A percentile compares a stretch with the other conserved stretches of the same genome.
Conservation (phyloP, 1,284 basidiomycete genomes). For the Apiotrichum gracile region DNA sequence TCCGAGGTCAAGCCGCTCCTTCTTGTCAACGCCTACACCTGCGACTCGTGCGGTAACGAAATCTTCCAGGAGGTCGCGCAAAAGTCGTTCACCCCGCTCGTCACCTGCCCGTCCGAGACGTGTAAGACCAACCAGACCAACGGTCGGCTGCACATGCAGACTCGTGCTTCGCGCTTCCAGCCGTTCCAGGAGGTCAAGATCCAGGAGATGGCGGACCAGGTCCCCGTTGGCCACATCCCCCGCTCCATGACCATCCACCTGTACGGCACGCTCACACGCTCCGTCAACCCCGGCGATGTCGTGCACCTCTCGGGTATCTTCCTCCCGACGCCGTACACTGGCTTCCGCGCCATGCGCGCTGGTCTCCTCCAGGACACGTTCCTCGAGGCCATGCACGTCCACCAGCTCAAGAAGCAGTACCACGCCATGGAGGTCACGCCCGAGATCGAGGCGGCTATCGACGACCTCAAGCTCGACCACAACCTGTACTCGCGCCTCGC, state of each 20-base stretch:
- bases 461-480: slow-evolving; percentile 66
- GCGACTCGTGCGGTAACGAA: slow-evolving; percentile 95
- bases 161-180: slow-evolving; percentile 90
- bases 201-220: slow-evolving; percentile 99
- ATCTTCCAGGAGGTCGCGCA: slow-evolving; percentile 97
- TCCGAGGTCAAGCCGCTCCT: slow-evolving; percentile 98
- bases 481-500: slow-evolving; percentile 63
- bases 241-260: slow-evolving; percentile 96
- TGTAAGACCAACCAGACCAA: slow-evolving; percentile 83
- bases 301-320: slow-evolving; percentile 86
- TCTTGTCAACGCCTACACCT: slow-evolving; percentile 96
- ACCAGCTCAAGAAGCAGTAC: slow-evolving; percentile 98
- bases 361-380: slow-evolving; percentile 97
- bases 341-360: slow-evolving; percentile 82
- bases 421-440: slow-evolving; percentile 87
- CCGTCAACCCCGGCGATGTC: slow-evolving; percentile 92
- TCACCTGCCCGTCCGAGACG: slow-evolving; percentile 76
- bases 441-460: slow-evolving; percentile 68
- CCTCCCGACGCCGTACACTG: slow-evolving; percentile 82
- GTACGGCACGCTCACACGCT: slow-evolving; percentile 80
- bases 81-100: slow-evolving; percentile 83
- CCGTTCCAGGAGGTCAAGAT: slow-evolving; percentile 99
- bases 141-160: slow-evolving; percentile 96
- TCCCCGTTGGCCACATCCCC: slow-evolving; percentile 97
- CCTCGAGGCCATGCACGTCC: slow-evolving; percentile 82